These are phyloP conservation scores for Neofusicoccum ribis DNA, from an alignment of 2,329 filamentous ascomycete species.

Conservation along the genomic window DNA sequence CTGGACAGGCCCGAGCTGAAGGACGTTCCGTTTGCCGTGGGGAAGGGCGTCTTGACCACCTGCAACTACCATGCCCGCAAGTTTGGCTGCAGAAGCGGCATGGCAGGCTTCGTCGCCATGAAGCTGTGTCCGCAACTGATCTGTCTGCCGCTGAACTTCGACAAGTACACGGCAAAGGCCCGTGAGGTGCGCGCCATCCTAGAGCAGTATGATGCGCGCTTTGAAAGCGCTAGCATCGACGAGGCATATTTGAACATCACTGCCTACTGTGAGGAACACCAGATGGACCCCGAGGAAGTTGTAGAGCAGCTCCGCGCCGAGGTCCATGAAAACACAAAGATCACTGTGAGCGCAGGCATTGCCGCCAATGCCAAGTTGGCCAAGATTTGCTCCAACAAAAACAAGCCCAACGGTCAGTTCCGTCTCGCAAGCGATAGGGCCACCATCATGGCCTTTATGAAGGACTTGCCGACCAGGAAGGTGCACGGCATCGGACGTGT, in stretches of 20 bases:
- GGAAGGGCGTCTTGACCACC: slow-evolving; percentile 68
- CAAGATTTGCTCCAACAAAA: slow-evolving; percentile 93
- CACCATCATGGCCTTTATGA: slow-evolving; percentile 84
- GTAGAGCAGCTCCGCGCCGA: slow-evolving; percentile 77
- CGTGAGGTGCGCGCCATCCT: slow-evolving; percentile 81
- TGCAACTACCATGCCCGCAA: slow-evolving; percentile 89
- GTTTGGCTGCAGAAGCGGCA: slow-evolving; percentile 88
- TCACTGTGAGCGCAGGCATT: slow-evolving; percentile 93
- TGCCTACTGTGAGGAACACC: slow-evolving; percentile 69
- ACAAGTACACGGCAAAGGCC: slow-evolving; percentile 89
- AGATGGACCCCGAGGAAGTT: slow-evolving; percentile 68
- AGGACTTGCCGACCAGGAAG: slow-evolving; percentile 78
- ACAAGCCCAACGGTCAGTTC: slow-evolving; percentile 96
- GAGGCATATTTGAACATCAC: slow-evolving; percentile 97
- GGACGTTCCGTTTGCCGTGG: slow-evolving; percentile 87
- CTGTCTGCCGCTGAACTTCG: slow-evolving; percentile 79
- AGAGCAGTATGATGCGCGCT: slow-evolving; percentile 83
- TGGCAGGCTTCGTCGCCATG: slow-evolving; percentile 94
- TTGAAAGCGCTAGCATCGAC: slow-evolving; percentile 92
- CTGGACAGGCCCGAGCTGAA: slow-evolving; percentile 75
- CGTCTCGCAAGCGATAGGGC: slow-evolving; percentile 69
- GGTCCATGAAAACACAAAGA: slow-evolving; percentile 71
- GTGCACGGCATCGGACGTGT: slow-evolving; percentile 95
- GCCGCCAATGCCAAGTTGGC: slow-evolving; percentile 90
- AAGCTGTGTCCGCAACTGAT: slow-evolving; percentile 88